phyloP scores from a whole-genome alignment of 2,329 filamentous ascomycete genomes.

The Knoxdaviesia capensis region DNA sequence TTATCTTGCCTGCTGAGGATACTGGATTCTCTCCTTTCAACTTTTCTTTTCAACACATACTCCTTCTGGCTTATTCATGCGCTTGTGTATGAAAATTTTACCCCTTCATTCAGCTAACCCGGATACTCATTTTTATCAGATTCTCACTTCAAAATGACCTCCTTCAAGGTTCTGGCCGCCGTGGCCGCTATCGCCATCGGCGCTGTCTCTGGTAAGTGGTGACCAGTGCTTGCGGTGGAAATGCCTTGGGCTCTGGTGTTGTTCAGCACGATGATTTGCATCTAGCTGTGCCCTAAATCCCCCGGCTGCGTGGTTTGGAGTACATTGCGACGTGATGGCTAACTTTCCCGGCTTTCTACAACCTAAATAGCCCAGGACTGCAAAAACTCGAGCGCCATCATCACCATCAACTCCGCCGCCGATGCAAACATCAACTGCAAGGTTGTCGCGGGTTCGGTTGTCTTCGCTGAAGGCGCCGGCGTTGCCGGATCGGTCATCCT shows the following conservation, averaged over 20 bases:
- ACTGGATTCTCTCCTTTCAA: neutral
- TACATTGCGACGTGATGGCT: conserved; percentile 1
- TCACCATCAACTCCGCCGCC: conserved; percentile 39
- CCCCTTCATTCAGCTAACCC: neutral
- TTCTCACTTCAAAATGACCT: conserved; percentile 21
- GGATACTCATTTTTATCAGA: neutral
- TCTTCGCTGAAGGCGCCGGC: conserved; percentile 15
- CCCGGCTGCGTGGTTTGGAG: too few relatives aligned
- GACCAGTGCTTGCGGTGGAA: neutral
- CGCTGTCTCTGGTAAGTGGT: conserved; percentile 21
- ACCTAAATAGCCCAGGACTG: conserved; percentile 9
- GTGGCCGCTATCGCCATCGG: conserved; percentile 19
- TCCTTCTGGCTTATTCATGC: neutral
- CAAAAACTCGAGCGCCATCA: conserved; percentile 15
- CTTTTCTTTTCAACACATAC: neutral
- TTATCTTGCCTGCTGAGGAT: neutral
- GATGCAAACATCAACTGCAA: conserved; percentile 43
- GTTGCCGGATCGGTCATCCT: conserved; percentile 36
- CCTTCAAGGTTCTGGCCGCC: conserved; percentile 22
- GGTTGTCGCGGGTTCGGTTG: conserved; percentile 37
- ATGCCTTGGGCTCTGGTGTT: too few relatives aligned
- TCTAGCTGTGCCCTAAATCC: neutral
- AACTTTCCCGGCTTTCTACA: too few relatives aligned
- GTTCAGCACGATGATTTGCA: too few relatives aligned
- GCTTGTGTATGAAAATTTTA: neutral